Conservation (phyloP, 1,139 yeast species). For the Candida albicans region DNA sequence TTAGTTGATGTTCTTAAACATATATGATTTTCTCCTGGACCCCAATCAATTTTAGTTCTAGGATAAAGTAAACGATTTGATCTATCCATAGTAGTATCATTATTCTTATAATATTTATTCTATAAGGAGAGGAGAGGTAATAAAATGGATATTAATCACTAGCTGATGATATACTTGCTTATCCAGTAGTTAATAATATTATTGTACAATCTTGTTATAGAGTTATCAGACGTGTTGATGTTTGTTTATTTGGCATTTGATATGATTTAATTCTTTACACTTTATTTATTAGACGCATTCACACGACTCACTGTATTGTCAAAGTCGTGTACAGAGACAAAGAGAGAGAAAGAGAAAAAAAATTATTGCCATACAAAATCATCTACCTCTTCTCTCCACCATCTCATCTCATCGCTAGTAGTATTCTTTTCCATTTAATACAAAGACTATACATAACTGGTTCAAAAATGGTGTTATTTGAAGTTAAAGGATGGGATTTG, state of each 20-base stretch:
- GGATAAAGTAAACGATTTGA: conserved; percentile 1
- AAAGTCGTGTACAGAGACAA: not conserved
- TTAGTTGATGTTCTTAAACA: conserved; percentile 12
- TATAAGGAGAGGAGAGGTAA: not conserved
- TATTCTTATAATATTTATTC: not conserved
- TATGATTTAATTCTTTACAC: too few species aligned
- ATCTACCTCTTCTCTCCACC: too few species aligned
- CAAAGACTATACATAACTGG: too few species aligned
- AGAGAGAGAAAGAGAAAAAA: conserved; percentile 2
- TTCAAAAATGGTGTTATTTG: conserved; percentile 65
- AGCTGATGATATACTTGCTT: too few species aligned
- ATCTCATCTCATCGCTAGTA: conserved; percentile 3
- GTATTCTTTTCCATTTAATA: too few species aligned
- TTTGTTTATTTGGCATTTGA: not conserved
- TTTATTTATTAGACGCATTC: not conserved
- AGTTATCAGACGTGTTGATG: too few species aligned
- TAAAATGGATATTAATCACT: not conserved
- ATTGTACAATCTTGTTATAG: too few species aligned
- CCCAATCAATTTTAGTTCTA: conserved; percentile 12
- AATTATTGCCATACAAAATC: too few species aligned
- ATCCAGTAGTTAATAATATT: too few species aligned
- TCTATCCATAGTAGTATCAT: conserved; percentile 1
- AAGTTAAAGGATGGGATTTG: conserved; percentile 82
- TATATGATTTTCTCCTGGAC: conserved; percentile 20
- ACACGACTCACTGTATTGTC: not conserved